Base-by-base conservation (phyloP, 352 stramenopile genomes). In the Phytophthora citricola region DNA sequence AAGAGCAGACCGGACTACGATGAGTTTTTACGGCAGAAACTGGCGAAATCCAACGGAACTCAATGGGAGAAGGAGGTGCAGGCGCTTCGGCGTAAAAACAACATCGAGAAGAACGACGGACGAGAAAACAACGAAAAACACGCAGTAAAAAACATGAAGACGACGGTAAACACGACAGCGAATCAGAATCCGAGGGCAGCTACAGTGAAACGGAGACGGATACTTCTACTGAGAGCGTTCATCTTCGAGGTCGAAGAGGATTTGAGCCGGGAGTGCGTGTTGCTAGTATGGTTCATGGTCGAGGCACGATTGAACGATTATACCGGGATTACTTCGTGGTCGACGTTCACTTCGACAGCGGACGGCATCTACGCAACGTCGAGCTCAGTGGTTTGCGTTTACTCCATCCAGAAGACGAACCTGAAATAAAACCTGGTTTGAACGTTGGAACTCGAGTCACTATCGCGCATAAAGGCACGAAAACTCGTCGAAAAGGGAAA, bases 291-390 rank as follows among this genome's bases (percentile, higher is more conserved):
- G 32, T 60, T 7, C 61, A 77, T 22, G 74, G 81, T 3, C 44
- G 62, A 10, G 86, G 82, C 26, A 90, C 84, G 15, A 56, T 94
- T 57, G 68, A 91, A 31, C 82, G 83, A 5, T 26, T 92, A 6
- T 89, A 91, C 43, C 63, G 66, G 11, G 78, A 86, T 58, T 94
- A 87, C 29, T 88, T 89, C 51, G 83, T 92, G 5, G 82, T 75
- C 0, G 83, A 92, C 27, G 72, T 92, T 0, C 81, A 87, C 47
- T 90, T 89, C 56, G 82, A 94, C 57, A 89, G 51, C 10, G 83
- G 85, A 7, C 66, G 70, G 7, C 78, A 67, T 26, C 39, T 73
- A 6, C 80, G 83, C 56, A 94, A 94, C 64, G 71, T 94, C 20
- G 80, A 81, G 15, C 52, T 94, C 22, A 69, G 66, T 17, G 69